Evolutionary conservation across 805 yeast species (phyloP).

Genomic region (Starmerella sp.): DNA sequence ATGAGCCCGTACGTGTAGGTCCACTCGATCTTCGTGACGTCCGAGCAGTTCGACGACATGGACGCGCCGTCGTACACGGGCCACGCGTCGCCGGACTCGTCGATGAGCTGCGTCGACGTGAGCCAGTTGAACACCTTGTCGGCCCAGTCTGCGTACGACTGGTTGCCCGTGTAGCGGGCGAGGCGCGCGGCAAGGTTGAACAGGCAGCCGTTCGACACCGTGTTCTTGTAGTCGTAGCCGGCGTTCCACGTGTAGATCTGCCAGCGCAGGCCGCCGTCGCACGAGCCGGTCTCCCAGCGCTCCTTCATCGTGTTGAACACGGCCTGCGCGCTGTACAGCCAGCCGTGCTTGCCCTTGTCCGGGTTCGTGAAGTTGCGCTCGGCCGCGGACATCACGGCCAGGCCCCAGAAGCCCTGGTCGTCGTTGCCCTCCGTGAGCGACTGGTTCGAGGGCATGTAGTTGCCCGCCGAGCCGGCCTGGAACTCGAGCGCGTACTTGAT

Average conservation of each 20-base stretch:
- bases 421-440: slow-evolving; percentile 81
- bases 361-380: slow-evolving; percentile 76
- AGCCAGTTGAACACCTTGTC: slow-evolving; percentile 70
- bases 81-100: slow-evolving; percentile 21
- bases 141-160: slow-evolving; percentile 61
- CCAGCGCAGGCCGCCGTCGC: slow-evolving; percentile 82
- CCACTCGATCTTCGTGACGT: slow-evolving; percentile 50
- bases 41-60: slow-evolving; percentile 38
- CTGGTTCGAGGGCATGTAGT: slow-evolving; percentile 73
- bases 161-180: slow-evolving; percentile 65
- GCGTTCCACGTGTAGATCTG: slow-evolving; percentile 82
- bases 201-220: slow-evolving; percentile 77
- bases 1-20: slow-evolving; percentile 63
- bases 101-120: slow-evolving; percentile 37
- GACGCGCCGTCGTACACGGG: slow-evolving; percentile 65
- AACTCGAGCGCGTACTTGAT: slow-evolving; percentile 50
- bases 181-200: slow-evolving; percentile 74
- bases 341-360: slow-evolving; percentile 43
- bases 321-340: slow-evolving; percentile 75
- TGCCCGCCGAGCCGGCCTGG: slow-evolving; percentile 54
- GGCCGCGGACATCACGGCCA: slow-evolving; percentile 73
- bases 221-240: slow-evolving; percentile 77
- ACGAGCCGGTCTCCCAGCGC: slow-evolving; percentile 58
- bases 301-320: slow-evolving; percentile 73
- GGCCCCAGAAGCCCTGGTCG: slow-evolving; percentile 91